Base-by-base conservation (phyloP, 2,329 filamentous ascomycete species). In the Botrytis porri region DNA sequence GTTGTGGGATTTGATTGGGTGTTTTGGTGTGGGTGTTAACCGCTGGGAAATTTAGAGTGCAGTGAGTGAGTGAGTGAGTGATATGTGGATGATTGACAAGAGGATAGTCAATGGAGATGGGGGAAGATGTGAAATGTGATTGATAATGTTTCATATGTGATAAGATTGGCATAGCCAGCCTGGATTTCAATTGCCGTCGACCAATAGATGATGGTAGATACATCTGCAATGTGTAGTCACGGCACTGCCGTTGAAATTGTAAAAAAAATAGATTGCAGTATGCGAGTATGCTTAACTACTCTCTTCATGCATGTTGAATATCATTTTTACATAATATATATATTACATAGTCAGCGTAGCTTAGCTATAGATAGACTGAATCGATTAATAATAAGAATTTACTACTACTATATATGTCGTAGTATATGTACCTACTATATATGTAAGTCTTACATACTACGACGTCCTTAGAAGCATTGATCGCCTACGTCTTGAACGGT, bases 121-220 rank as follows among this genome's bases (percentile, higher is more conserved):
- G 20, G 35, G 35, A 29, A 22, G 25, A n/a, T 54, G 0, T 25
- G 63, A 51, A 22, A 54, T 66, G 22, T 51, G 63, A 66, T 66
- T 66, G 63, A 51, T 51, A 39, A 66, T 66, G 63, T 66, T 66
- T 66, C 63, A 66, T 54, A 14, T 51, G 63, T 66, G 43, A 20
- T 65, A 65, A 65, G 22, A 43, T 63, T 63, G 61, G 37, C 32
- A 66, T 7, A 39, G 45, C 32, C 45, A 39, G 45, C 32, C 45
- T 66, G 20, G 45, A 66, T 39, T 12, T 54, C 45, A 39, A 54
- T 54, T 57, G 64, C 45, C 25, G 48, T 67, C 35, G 5, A 12
- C 64, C 32, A 54, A 39, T 54, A 1, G n/a, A 37, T 20, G 25
- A 9, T 4, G 0, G 10, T 29, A 25, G 9, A 66, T 12, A 48